A percentile compares a stretch with the other conserved stretches of the same genome.
phyloP scores from a whole-genome alignment of 495 filamentous ascomycete genomes.

The Aspergillus biplanus region DNA sequence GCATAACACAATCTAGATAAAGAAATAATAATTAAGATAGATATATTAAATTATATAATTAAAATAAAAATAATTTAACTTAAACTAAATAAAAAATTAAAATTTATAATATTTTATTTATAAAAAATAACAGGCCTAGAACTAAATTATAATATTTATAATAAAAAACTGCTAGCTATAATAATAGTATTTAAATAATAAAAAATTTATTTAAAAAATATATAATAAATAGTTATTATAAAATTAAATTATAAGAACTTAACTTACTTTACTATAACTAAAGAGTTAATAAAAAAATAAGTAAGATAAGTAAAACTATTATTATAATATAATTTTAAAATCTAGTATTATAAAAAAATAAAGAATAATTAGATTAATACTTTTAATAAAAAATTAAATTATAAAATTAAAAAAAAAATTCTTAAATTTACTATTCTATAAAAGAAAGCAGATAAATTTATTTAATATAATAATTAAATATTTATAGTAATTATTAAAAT shows the following conservation, averaged over 20 bases:
- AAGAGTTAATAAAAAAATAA: background rate
- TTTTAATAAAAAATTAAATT: background rate
- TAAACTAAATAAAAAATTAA: background rate
- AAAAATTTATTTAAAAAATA: background rate
- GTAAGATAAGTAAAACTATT: background rate
- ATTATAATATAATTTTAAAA: conserved; percentile 1
- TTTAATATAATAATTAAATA: too few relatives aligned
- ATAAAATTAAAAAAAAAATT: conserved; percentile 1
- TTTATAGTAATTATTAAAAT: too few relatives aligned
- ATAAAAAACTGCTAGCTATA: background rate
- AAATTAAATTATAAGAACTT: background rate
- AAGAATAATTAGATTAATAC: too few relatives aligned
- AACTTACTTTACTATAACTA: background rate
- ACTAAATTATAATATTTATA: background rate
- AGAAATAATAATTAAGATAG: background rate
- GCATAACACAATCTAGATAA: background rate
- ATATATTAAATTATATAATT: background rate
- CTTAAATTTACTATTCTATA: too few relatives aligned
- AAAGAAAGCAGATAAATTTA: too few relatives aligned
- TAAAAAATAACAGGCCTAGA: background rate
- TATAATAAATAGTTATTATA: conserved; percentile 4
- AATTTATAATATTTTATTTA: background rate
- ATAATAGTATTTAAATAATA: conserved; percentile 2
- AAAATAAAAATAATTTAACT: background rate
- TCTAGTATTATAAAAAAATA: background rate